phyloP scores from a whole-genome alignment of 805 yeast species.

The Suhomyces emberorum region DNA sequence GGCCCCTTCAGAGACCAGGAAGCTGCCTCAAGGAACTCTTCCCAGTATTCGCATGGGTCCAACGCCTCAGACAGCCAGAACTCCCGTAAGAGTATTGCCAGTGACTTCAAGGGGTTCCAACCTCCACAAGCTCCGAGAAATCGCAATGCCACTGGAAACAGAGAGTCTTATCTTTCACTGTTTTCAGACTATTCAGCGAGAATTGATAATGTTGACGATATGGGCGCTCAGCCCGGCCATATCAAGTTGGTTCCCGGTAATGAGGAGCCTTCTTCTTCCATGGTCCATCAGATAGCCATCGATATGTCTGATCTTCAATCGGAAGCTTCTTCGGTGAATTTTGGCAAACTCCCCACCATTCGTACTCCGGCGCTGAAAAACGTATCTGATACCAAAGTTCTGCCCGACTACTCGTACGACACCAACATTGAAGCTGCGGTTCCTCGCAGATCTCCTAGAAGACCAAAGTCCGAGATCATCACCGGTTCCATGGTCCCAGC shows the following conservation, averaged over 20 bases:
- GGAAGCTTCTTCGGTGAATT: constrained; percentile 12
- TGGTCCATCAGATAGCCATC: not conserved
- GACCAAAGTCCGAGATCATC: constrained; percentile 33
- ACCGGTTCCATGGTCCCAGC: not conserved
- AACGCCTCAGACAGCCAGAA: not conserved
- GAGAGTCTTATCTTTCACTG: constrained; percentile 14
- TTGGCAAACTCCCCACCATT: constrained; percentile 21
- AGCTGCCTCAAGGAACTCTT: not conserved
- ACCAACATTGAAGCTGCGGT: constrained; percentile 35
- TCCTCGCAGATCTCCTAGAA: constrained; percentile 37
- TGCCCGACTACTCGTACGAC: constrained; percentile 29
- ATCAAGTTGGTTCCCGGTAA: constrained; percentile 4
- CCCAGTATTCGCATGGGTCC: not conserved
- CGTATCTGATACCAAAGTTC: not conserved
- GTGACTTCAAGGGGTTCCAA: constrained; percentile 9
- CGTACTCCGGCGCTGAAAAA: constrained; percentile 9
- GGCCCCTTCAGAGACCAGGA: not conserved
- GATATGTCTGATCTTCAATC: constrained; percentile 9
- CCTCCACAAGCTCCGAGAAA: constrained; percentile 8
- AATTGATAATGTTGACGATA: constrained; percentile 20
- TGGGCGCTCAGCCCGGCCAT: constrained; percentile 9
- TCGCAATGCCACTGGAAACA: constrained; percentile 1
- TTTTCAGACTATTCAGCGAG: constrained; percentile 19
- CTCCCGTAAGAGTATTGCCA: not conserved
- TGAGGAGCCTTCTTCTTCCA: not conserved